A percentile compares a stretch with the other conserved stretches of the same genome.
Evolutionary conservation across 2,329 filamentous ascomycete species (phyloP).

Genomic region (Leptographium galeiforme): DNA sequence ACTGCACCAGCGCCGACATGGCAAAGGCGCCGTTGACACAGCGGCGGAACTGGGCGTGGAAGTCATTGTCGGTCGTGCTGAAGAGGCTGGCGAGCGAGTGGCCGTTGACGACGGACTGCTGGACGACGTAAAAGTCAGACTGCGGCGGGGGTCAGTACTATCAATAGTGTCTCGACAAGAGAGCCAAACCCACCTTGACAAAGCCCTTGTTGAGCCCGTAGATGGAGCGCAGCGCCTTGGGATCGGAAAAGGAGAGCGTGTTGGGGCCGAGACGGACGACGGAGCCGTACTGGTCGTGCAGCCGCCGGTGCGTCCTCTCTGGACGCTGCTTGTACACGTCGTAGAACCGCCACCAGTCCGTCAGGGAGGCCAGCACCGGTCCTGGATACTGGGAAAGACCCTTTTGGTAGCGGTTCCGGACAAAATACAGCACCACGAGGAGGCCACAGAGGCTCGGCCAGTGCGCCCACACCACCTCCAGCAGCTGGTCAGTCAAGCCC

Average conservation of each 20-base stretch:
- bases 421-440: constrained; percentile 25
- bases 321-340: constrained; percentile 53
- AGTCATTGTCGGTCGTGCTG: constrained; percentile 60
- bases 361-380: constrained; percentile 51
- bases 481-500: constrained; percentile 21
- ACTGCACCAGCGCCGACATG: constrained; percentile 64
- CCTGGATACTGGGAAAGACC: constrained; percentile 62
- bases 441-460: constrained; percentile 26
- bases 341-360: constrained; percentile 62
- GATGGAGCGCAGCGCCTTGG: constrained; percentile 59
- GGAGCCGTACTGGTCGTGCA: constrained; percentile 61
- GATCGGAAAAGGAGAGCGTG: constrained; percentile 57
- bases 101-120: constrained; percentile 59
- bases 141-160: constrained; percentile 19
- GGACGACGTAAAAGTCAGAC: constrained; percentile 72
- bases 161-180: not conserved
- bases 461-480: constrained; percentile 24
- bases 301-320: constrained; percentile 51
- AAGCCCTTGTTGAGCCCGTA: constrained; percentile 77
- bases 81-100: constrained; percentile 59
- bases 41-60: constrained; percentile 61
- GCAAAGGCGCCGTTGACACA: constrained; percentile 66
- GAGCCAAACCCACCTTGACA: constrained; percentile 43
- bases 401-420: constrained; percentile 35
- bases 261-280: constrained; percentile 67